Evolutionary conservation across 805 yeast species (phyloP).

Genomic region (Hanseniaspora clermontiae): DNA sequence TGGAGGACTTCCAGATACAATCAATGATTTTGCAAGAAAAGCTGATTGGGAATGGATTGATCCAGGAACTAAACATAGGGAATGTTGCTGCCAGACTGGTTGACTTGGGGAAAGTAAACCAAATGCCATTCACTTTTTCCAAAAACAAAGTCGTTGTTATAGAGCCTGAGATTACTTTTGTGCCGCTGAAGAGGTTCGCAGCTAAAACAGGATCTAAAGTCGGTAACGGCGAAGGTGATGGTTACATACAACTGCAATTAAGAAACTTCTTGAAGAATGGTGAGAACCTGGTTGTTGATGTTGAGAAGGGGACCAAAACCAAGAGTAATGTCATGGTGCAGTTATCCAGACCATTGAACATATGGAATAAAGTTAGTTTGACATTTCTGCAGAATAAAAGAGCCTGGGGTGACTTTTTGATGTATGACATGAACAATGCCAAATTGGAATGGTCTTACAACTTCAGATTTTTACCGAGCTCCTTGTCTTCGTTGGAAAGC

Average conservation of each 20-base stretch:
- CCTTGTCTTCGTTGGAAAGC: conserved; percentile 23
- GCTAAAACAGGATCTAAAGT: conserved; percentile 91
- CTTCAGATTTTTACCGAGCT: conserved; percentile 24
- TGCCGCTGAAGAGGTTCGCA: conserved; percentile 55
- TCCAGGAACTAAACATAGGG: conserved; percentile 18
- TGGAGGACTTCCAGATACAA: conserved; percentile 21
- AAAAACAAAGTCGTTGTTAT: conserved; percentile 19
- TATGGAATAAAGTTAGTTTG: conserved; percentile 28
- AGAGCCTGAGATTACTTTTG: conserved; percentile 25
- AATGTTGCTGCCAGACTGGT: conserved; percentile 17
- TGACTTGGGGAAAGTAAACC: conserved; percentile 11
- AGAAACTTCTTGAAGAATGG: conserved; percentile 58
- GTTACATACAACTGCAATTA: conserved; percentile 64
- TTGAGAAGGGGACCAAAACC: conserved; percentile 49
- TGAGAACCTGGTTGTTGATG: conserved; percentile 43
- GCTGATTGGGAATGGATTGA: conserved; percentile 23
- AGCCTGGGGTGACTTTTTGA: conserved; percentile 12
- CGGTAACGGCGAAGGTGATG: conserved; percentile 95
- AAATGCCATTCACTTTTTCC: conserved; percentile 13
- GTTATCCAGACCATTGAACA: conserved; percentile 39
- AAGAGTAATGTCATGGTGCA: conserved; percentile 42
- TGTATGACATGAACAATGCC: conserved; percentile 17
- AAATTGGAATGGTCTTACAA: conserved; percentile 28
- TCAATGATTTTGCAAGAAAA: conserved; percentile 23
- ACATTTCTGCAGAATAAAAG: conserved; percentile 23